Evolutionary conservation across 2,329 filamentous ascomycete species (phyloP).

Genomic region (Fusarium pseudograminearum): DNA sequence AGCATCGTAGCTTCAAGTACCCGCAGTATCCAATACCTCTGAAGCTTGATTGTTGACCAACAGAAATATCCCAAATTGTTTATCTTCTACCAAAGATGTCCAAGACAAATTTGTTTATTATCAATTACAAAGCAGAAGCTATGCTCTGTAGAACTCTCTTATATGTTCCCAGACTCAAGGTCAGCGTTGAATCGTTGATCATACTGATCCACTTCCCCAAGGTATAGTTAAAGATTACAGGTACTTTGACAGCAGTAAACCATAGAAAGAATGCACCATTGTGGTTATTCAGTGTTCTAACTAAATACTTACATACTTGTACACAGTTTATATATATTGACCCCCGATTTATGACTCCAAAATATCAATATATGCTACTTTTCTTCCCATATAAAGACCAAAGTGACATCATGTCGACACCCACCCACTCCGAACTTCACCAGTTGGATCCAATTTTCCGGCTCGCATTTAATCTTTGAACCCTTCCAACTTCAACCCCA

Average conservation of each 20-base stretch:
- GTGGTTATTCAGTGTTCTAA: not conserved
- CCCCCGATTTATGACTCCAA: no score
- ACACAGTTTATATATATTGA: accelerated
- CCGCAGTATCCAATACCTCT: not conserved
- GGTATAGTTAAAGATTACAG: not conserved
- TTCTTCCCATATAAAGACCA: not conserved
- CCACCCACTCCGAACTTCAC: slow-evolving; percentile 25
- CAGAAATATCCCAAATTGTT: not conserved
- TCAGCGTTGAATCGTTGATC: not conserved
- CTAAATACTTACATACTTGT: not conserved
- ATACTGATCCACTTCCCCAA: slow-evolving; percentile 3
- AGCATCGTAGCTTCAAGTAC: slow-evolving; percentile 18
- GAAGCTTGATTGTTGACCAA: not conserved
- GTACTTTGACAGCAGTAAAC: not conserved
- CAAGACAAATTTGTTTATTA: no score
- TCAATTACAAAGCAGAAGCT: not conserved
- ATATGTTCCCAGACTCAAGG: not conserved
- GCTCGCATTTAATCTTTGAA: slow-evolving; percentile 20
- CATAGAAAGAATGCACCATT: not conserved
- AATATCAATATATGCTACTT: not conserved
- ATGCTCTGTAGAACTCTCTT: not conserved
- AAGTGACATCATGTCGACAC: slow-evolving; percentile 43
- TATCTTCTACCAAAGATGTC: no score
- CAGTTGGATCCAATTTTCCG: slow-evolving; percentile 42
- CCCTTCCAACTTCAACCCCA: slow-evolving; percentile 17